Evolutionary conservation across 148 eudicot genomes (phyloP).

Genomic region (Nepenthes gracilis): DNA sequence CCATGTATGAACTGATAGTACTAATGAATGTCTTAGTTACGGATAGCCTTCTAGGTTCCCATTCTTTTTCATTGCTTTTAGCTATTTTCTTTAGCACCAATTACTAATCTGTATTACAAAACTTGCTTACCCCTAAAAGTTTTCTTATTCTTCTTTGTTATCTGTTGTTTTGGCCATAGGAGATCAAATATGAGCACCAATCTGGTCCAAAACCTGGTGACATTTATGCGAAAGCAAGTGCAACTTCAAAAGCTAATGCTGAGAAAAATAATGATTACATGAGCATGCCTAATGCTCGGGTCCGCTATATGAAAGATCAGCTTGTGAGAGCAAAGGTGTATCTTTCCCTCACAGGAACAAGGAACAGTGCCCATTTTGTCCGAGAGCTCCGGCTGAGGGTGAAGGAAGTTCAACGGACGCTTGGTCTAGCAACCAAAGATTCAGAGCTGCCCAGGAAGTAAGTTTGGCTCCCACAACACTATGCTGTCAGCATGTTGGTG

Average conservation of each 20-base stretch:
- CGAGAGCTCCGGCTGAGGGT: conserved; percentile 65
- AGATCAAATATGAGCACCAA: conserved; percentile 13
- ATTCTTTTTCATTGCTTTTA: too few relatives aligned
- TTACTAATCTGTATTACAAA: too few relatives aligned
- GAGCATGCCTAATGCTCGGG: conserved; percentile 37
- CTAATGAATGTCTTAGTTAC: too few relatives aligned
- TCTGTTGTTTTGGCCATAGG: conserved; percentile 13
- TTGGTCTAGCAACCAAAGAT: conserved; percentile 71
- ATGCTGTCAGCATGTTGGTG: neutral
- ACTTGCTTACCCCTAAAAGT: too few relatives aligned
- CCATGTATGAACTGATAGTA: too few relatives aligned
- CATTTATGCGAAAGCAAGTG: conserved; percentile 14
- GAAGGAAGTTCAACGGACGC: conserved; percentile 86
- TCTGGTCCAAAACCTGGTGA: conserved; percentile 5
- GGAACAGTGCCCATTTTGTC: conserved; percentile 56
- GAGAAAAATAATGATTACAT: conserved; percentile 31
- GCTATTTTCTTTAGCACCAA: too few relatives aligned
- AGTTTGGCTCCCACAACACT: neutral
- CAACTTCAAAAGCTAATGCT: conserved; percentile 11
- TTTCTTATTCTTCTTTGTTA: neutral
- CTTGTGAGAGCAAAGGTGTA: conserved; percentile 92
- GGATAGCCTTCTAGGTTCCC: too few relatives aligned
- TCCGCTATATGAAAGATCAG: conserved; percentile 86
- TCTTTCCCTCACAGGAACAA: conserved; percentile 67
- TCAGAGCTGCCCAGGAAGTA: conserved; percentile 75